Percentiles rank a stretch among this genome's conserved stretches.
phyloP scores from a whole-genome alignment of 306 rosid genomes.

The Macrotyloma uniflorum region DNA sequence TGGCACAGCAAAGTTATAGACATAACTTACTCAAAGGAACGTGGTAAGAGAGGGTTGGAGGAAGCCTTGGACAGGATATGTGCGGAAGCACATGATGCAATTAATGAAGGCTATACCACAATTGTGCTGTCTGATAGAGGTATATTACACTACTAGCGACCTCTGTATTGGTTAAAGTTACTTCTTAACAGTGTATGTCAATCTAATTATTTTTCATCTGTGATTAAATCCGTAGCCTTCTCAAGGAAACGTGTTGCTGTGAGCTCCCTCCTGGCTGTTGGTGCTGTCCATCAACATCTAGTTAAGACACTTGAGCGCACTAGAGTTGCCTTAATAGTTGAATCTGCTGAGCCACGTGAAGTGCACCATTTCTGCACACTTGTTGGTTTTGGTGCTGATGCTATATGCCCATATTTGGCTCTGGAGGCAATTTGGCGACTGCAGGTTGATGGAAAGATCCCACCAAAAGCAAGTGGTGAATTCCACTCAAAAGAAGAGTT shows the following conservation, averaged over 20 bases:
- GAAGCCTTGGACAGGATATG: constrained; percentile 89
- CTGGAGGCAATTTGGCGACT: constrained; percentile 89
- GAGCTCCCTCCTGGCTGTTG: constrained; percentile 96
- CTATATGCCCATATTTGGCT: constrained; percentile 90
- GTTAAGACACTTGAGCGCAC: constrained; percentile 94
- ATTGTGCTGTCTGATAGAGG: constrained; percentile 97
- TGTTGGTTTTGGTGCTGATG: constrained; percentile 97
- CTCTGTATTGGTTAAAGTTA: constrained; percentile 22
- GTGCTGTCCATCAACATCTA: constrained; percentile 95
- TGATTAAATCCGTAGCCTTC: constrained; percentile 62
- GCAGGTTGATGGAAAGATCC: constrained; percentile 96
- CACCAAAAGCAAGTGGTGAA: constrained; percentile 72
- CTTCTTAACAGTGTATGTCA: neutral
- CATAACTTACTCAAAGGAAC: constrained; percentile 77
- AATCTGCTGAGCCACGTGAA: constrained; percentile 99
- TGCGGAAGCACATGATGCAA: constrained; percentile 81
- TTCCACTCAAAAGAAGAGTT: constrained; percentile 75
- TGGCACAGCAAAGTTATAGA: constrained; percentile 94
- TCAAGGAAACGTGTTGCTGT: constrained; percentile 79
- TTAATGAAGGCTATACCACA: constrained; percentile 79
- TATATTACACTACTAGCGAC: constrained; percentile 42
- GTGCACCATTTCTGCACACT: constrained; percentile 98
- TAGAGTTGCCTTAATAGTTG: constrained; percentile 85
- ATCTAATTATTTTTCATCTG: constrained; percentile 23
- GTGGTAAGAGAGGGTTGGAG: constrained; percentile 79